A percentile compares a stretch with the other conserved stretches of the same genome.
These are phyloP conservation scores for Lumnitzera littorea DNA, from an alignment of 345 rosid genomes.

Conservation along the genomic window DNA sequence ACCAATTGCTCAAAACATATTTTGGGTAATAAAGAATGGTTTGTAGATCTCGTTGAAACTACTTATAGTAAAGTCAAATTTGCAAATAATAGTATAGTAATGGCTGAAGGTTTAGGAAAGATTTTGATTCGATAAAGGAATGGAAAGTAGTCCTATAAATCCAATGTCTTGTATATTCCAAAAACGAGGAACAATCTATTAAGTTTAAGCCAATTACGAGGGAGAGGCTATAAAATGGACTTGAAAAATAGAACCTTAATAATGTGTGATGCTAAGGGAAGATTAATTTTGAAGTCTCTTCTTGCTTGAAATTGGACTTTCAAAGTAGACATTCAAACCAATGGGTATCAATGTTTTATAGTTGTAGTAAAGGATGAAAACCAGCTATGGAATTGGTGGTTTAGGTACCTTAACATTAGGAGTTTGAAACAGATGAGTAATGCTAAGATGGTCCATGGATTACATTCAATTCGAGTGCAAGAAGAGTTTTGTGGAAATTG, in stretches of 20 bases:
- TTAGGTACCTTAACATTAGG: no score
- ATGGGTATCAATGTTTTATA: background rate
- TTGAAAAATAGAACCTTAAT: background rate
- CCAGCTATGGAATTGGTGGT: no score
- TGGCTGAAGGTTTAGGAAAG: background rate
- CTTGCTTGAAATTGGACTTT: background rate
- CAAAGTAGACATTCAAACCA: background rate
- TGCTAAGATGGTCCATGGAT: no score
- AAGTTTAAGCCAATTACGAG: background rate
- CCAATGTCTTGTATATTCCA: background rate
- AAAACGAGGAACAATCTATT: background rate
- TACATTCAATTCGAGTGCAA: no score
- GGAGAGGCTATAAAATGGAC: background rate
- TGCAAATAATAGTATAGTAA: background rate
- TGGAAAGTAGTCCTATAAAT: background rate
- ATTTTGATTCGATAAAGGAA: background rate
- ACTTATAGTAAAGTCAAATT: background rate
- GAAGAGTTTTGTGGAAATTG: no score
- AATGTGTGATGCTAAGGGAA: background rate
- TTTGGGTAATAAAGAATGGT: background rate
- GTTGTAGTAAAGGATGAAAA: no score
- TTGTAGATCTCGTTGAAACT: background rate
- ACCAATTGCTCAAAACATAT: background rate
- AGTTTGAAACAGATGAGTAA: no score
- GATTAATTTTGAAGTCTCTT: background rate